Percentiles rank a stretch among this genome's conserved stretches.
Conservation (phyloP, 257 asterid species). For the Penstemon newberryi region DNA sequence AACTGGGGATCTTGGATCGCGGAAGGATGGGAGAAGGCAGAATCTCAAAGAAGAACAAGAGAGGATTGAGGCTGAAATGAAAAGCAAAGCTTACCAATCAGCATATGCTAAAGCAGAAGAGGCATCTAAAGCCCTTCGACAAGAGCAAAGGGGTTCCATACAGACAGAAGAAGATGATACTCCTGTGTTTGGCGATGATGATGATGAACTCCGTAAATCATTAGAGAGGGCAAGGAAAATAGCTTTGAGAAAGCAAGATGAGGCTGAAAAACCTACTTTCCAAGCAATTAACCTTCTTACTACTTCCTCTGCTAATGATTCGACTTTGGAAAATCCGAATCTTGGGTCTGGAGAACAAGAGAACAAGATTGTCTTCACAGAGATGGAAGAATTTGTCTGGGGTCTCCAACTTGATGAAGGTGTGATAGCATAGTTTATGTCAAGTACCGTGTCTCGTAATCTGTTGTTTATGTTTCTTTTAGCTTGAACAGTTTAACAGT, state of each 20-base stretch:
- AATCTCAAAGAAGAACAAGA: conserved; percentile 77
- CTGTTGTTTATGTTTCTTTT: not conserved
- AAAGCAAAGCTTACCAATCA: conserved; percentile 70
- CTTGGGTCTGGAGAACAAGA: conserved; percentile 58
- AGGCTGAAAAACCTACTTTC: conserved; percentile 49
- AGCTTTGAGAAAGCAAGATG: conserved; percentile 65
- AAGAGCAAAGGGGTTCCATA: conserved; percentile 33
- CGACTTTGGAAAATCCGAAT: conserved; percentile 42
- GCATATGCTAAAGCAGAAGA: conserved; percentile 87
- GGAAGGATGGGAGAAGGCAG: conserved; percentile 65
- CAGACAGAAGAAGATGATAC: conserved; percentile 62
- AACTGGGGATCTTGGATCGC: conserved; percentile 80
- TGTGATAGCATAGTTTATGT: conserved; percentile 23
- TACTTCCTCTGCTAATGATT: conserved; percentile 45
- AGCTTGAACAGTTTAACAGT: conserved; percentile 17
- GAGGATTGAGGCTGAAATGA: conserved; percentile 69
- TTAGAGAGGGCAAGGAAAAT: conserved; percentile 85
- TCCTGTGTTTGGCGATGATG: conserved; percentile 78
- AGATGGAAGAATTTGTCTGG: conserved; percentile 99
- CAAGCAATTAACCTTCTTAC: conserved; percentile 52
- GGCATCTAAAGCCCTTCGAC: conserved; percentile 89
- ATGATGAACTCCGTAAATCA: conserved; percentile 85
- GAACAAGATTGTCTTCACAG: conserved; percentile 84
- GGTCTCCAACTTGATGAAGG: conserved; percentile 96
- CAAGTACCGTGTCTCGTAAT: not conserved